Evolutionary conservation across 805 yeast species (phyloP), one percentile per base, ranked within the genome.

Genomic region (Cephaloascus albidus): DNA sequence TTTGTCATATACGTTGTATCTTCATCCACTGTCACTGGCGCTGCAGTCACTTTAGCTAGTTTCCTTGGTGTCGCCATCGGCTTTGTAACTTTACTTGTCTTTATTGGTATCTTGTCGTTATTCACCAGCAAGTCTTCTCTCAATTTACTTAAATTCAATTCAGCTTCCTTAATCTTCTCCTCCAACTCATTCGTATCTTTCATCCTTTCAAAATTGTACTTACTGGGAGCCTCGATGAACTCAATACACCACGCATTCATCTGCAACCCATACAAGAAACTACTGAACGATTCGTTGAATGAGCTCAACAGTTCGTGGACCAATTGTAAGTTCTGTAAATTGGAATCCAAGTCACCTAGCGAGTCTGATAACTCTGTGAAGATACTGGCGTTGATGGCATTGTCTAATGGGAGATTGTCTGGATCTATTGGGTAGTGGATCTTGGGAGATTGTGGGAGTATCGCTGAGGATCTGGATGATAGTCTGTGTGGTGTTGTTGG

Each of bases 211-310:
- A 40, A 37, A 36, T 40, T 23, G 16, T 38, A 38, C 12, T 33
- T 27, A 10, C 32, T 33, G 16, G 44, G 44, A 5, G 41, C 41
- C 18, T 41, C 44, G 10, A 20, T 23, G 49, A 85, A 85, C 51
- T 84, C 88, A 20, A 83, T 83, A 58, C 95, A 85, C 81, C 93
- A 87, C 44, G 94, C 89, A 51, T 88, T 86, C 57, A 86, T 78
- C 53, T 82, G 76, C 37, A 87, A 59, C 2, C 96, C 95, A 51
- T 84, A 85, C 38, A 87, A 54, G 40, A 87, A 78, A 32, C 89
- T 67, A 1, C 85, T 78, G 49, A 88, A 76, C 2, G 86, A 74
- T 57, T 87, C 96, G 53, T 86, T 86, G 57, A 88, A 81, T 20
- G 68, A 63, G 3, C 70, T 68, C 17, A 88, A 58, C 4, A 76